These are phyloP conservation scores for Podaxis sp. DNA, from an alignment of 768 basidiomycete genomes.

Conservation along the genomic window DNA sequence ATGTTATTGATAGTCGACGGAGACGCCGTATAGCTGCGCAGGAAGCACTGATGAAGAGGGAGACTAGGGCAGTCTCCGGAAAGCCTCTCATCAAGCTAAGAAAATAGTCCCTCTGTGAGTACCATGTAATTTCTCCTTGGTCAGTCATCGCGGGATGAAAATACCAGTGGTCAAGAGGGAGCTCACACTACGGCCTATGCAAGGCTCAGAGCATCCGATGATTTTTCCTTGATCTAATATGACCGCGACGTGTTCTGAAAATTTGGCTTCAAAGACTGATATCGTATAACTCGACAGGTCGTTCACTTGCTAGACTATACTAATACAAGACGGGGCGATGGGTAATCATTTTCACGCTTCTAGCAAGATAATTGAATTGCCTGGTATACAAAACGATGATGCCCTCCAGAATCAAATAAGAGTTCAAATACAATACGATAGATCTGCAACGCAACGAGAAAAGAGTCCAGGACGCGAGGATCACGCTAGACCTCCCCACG, in stretches of 20 bases:
- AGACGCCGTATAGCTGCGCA: conserved; percentile 23
- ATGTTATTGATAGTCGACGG: conserved; percentile 55
- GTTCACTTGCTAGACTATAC: background rate
- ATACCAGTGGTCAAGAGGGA: conserved; percentile 76
- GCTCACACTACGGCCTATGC: conserved; percentile 33
- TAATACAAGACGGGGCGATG: conserved; percentile 2
- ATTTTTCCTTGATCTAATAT: conserved; percentile 91
- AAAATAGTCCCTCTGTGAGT: conserved; percentile 21
- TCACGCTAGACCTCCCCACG: conserved; percentile 74
- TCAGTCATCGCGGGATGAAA: conserved; percentile 50
- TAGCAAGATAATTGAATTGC: conserved; percentile 12
- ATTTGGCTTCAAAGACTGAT: background rate
- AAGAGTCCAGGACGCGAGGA: background rate
- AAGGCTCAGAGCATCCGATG: conserved; percentile 50
- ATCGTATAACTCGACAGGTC: background rate
- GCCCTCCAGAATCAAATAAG: background rate
- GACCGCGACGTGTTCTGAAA: conserved; percentile 37
- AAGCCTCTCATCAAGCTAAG: background rate
- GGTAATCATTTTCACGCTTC: background rate
- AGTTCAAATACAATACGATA: conserved; percentile 11
- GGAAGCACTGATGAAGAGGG: conserved; percentile 2
- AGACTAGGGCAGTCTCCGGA: conserved; percentile 7
- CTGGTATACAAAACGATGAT: conserved; percentile 13
- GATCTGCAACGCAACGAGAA: conserved; percentile 2
- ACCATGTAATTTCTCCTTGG: conserved; percentile 13